Conservation (phyloP, 116 monocot genomes). For the Thalassia testudinum region DNA sequence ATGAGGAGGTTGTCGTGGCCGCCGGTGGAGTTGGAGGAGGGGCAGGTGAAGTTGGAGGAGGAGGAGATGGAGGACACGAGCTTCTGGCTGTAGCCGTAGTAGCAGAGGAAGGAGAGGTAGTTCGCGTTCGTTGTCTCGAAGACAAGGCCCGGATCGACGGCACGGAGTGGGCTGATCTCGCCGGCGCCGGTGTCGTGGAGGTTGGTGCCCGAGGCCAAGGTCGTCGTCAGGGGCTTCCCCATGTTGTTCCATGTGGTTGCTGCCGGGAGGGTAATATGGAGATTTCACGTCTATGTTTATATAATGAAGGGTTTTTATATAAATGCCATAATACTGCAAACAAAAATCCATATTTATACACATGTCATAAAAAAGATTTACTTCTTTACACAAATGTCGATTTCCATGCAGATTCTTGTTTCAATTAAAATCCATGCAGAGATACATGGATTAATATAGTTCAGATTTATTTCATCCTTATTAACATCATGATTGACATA, state of each 20-base stretch:
- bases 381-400: too few relatives aligned
- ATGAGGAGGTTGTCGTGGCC: constrained; percentile 39
- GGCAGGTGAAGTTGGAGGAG: constrained; percentile 47
- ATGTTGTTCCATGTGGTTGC: constrained; percentile 52
- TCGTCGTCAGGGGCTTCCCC: constrained; percentile 37
- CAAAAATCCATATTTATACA: too few relatives aligned
- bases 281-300: too few relatives aligned
- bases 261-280: constrained; percentile 15
- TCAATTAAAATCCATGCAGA: too few relatives aligned
- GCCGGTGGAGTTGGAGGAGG: constrained; percentile 12
- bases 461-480: too few relatives aligned
- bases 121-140: constrained; percentile 51
- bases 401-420: too few relatives aligned
- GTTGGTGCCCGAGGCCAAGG: constrained; percentile 31
- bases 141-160: constrained; percentile 80
- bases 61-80: constrained; percentile 40
- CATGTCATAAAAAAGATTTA: too few relatives aligned
- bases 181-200: constrained; percentile 81
- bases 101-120: constrained; percentile 69
- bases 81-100: constrained; percentile 70
- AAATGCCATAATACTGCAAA: too few relatives aligned
- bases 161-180: constrained; percentile 67
- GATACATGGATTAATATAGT: too few relatives aligned
- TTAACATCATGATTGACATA: too few relatives aligned
- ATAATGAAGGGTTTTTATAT: too few relatives aligned